These are phyloP conservation scores for Cyathus striatus DNA, from an alignment of 768 basidiomycete species.

Conservation along the genomic window DNA sequence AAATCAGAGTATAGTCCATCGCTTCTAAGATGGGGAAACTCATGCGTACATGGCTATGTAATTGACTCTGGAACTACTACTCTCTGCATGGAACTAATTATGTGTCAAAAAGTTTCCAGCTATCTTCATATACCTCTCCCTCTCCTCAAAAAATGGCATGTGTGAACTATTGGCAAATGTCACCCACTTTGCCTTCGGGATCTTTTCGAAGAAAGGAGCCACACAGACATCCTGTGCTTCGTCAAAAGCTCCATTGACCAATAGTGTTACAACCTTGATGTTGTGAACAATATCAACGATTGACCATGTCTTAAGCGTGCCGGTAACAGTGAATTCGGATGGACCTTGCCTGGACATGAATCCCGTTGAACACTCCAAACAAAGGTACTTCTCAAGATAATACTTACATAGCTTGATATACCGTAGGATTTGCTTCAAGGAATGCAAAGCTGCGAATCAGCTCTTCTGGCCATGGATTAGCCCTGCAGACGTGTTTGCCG, in stretches of 20 bases:
- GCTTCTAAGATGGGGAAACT: no score
- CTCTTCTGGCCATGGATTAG: slow-evolving; percentile 39
- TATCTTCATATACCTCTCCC: slow-evolving; percentile 26
- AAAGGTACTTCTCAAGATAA: not conserved
- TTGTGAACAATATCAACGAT: slow-evolving; percentile 37
- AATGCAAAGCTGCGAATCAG: slow-evolving; percentile 24
- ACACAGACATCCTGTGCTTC: slow-evolving; percentile 31
- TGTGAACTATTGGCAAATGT: slow-evolving; percentile 38
- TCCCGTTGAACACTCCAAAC: slow-evolving; percentile 1
- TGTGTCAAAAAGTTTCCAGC: slow-evolving; percentile 24
- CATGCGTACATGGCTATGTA: no score
- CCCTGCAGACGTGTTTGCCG: slow-evolving; percentile 33
- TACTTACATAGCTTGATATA: slow-evolving; percentile 42
- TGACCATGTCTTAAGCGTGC: slow-evolving; percentile 39
- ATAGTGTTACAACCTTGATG: slow-evolving; percentile 34
- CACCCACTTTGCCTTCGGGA: slow-evolving; percentile 39
- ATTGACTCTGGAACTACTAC: no score
- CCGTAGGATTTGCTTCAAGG: slow-evolving; percentile 40
- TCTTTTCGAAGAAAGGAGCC: slow-evolving; percentile 27
- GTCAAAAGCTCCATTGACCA: slow-evolving; percentile 38
- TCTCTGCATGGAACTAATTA: no score
- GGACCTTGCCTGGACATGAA: slow-evolving; percentile 27
- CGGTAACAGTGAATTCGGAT: slow-evolving; percentile 31
- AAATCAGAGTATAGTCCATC: no score
- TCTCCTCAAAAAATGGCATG: slow-evolving; percentile 37